Conservation (phyloP, 345 rosid species). For the Rhodamnia rubescens region DNA sequence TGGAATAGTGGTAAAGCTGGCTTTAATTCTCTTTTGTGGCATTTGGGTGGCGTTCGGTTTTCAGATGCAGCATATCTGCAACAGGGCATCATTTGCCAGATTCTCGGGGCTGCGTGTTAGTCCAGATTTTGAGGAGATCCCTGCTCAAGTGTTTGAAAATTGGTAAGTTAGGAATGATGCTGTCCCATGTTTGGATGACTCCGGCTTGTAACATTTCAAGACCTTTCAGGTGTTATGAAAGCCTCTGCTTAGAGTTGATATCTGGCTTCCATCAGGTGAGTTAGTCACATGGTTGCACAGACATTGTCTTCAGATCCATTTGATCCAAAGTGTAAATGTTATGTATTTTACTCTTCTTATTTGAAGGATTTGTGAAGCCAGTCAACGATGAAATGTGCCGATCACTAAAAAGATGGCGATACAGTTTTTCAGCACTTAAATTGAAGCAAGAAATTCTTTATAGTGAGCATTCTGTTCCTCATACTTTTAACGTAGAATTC, state of each 20-base stretch:
- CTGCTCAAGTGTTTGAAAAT: constrained; percentile 71
- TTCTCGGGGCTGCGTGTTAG: constrained; percentile 80
- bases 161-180: constrained; percentile 29
- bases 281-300: neutral
- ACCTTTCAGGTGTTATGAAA: constrained; percentile 77
- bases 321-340: neutral
- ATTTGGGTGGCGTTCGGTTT: neutral
- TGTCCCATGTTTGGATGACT: neutral
- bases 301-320: neutral
- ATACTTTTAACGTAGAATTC: neutral
- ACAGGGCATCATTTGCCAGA: constrained; percentile 77
- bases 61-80: constrained; percentile 90
- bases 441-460: constrained; percentile 87
- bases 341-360: neutral
- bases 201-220: constrained; percentile 6
- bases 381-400: constrained; percentile 67
- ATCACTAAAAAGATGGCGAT: constrained; percentile 71
- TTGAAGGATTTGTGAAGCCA: constrained; percentile 77
- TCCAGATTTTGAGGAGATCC: constrained; percentile 92
- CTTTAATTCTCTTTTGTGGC: neutral
- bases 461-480: constrained; percentile 39
- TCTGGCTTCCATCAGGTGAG: constrained; percentile 93
- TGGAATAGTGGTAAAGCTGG: neutral
- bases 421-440: constrained; percentile 77
- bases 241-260: constrained; percentile 75